These are phyloP conservation scores for Didymella arachidicola DNA, from an alignment of 2,329 filamentous ascomycete species.

Conservation along the genomic window DNA sequence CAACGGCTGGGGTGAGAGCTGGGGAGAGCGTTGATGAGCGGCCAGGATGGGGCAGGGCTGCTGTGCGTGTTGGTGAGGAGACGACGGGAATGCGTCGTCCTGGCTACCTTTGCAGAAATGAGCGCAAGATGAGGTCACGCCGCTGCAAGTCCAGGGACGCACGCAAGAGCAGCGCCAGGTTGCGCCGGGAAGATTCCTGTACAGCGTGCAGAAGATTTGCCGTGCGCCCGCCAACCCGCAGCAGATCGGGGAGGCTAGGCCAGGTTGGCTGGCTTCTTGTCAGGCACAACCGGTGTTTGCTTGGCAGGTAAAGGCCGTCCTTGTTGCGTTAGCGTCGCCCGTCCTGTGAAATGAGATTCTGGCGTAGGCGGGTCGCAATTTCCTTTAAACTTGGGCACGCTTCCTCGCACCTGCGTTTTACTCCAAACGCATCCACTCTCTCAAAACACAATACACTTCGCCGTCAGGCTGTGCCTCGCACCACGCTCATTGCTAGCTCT, in stretches of 20 bases:
- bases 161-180: conserved; percentile 18
- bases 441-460: conserved; percentile 22
- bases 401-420: conserved; percentile 22
- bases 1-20: conserved; percentile 31
- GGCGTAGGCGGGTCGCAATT: conserved; percentile 18
- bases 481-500: conserved; percentile 28
- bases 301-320: conserved; percentile 11
- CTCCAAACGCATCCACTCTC: conserved; percentile 34
- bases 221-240: conserved; percentile 19
- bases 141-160: conserved; percentile 1
- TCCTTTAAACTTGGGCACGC: conserved; percentile 18
- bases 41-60: conserved; percentile 9
- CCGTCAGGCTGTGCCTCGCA: conserved; percentile 27
- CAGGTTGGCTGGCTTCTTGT: conserved; percentile 7
- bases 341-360: conserved; percentile 17
- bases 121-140: conserved; percentile 19
- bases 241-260: conserved; percentile 20
- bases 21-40: conserved; percentile 13
- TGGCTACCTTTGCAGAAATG: conserved; percentile 17
- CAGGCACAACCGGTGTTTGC: conserved; percentile 18
- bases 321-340: conserved; percentile 20
- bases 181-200: conserved; percentile 17
- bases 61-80: conserved; percentile 7
- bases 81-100: conserved; percentile 6
- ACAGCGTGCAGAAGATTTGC: conserved; percentile 24